phyloP scores from a whole-genome alignment of 371 early-diverging fungal genomes.

The Lichtheimia ornata region DNA sequence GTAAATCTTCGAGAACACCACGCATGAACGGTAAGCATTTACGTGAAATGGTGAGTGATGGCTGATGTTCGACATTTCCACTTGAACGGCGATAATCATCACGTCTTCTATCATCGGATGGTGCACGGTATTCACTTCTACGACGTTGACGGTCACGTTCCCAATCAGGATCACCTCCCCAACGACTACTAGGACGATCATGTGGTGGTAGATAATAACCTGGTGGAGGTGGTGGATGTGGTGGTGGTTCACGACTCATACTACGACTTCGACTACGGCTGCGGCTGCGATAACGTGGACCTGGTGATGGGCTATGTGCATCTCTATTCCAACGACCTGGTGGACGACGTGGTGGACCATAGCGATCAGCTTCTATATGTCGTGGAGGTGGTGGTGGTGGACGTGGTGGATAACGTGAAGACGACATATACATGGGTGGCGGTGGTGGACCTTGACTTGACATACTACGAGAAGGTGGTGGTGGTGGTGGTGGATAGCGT shows the following conservation, averaged over 20 bases:
- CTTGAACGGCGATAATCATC: too few species aligned
- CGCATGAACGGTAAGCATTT: conserved; percentile 56
- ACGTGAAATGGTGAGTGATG: conserved; percentile 54
- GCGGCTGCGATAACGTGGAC: conserved; percentile 30
- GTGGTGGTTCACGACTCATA: conserved; percentile 13
- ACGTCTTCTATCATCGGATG: conserved; percentile 14
- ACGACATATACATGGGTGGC: conserved; percentile 10
- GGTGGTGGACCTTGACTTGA: conserved; percentile 21
- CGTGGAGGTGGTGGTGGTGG: conserved; percentile 24
- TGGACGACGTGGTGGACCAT: conserved; percentile 21
- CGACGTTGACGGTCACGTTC: conserved; percentile 17
- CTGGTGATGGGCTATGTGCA: conserved; percentile 21
- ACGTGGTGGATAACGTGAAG: conserved; percentile 13
- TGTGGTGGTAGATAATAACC: conserved; percentile 8
- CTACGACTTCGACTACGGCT: conserved; percentile 42
- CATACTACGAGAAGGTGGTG: background rate
- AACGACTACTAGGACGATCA: conserved; percentile 14
- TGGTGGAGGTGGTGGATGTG: background rate
- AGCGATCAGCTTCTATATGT: conserved; percentile 30
- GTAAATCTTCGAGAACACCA: conserved; percentile 50
- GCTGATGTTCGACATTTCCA: conserved; percentile 15
- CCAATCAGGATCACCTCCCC: conserved; percentile 13
- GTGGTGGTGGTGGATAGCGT: conserved; percentile 4
- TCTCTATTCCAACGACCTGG: conserved; percentile 8
- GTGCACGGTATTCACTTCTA: conserved; percentile 26